These are phyloP conservation scores for Penicillium sp. DNA, from an alignment of 2,329 filamentous ascomycete genomes.

Conservation along the genomic window DNA sequence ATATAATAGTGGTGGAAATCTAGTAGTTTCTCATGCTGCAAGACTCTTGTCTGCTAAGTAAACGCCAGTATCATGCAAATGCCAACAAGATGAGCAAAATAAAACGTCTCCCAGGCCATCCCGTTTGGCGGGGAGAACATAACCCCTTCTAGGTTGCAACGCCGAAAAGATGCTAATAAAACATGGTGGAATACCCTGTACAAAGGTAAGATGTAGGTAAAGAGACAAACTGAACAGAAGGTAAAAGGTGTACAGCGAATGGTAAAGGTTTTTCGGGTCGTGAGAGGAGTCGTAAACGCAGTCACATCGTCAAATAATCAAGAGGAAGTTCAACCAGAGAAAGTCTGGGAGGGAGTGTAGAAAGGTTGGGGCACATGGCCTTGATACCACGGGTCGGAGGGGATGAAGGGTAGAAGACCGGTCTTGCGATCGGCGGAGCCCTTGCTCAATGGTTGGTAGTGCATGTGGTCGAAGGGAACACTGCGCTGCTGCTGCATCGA, in stretches of 20 bases:
- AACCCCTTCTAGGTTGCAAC: conserved; percentile 19
- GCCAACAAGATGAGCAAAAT: not conserved
- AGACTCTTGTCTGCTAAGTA: conserved; percentile 6
- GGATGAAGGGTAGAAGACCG: conserved; percentile 64
- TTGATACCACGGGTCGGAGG: conserved; percentile 45
- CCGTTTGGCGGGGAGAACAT: conserved; percentile 5
- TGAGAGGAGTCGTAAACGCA: conserved; percentile 27
- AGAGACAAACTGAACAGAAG: conserved; percentile 3
- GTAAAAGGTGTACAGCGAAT: conserved; percentile 21
- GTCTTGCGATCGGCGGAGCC: conserved; percentile 64
- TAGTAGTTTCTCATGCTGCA: conserved; percentile 11
- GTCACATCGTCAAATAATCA: conserved; percentile 27
- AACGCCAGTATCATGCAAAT: conserved; percentile 26
- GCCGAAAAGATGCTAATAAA: conserved; percentile 17
- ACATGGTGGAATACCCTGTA: conserved; percentile 13
- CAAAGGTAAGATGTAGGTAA: conserved; percentile 5
- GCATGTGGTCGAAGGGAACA: conserved; percentile 70
- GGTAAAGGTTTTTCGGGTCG: conserved; percentile 16
- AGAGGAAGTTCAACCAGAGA: conserved; percentile 22
- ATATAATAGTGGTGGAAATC: conserved; percentile 1
- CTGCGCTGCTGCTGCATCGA: conserved; percentile 73
- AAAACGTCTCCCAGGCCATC: conserved; percentile 17
- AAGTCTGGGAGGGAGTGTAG: conserved; percentile 31
- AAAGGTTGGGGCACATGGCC: conserved; percentile 30
- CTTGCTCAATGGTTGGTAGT: conserved; percentile 76